Evolutionary conservation across 805 yeast species (phyloP).

Genomic region (Lachancea cidri): DNA sequence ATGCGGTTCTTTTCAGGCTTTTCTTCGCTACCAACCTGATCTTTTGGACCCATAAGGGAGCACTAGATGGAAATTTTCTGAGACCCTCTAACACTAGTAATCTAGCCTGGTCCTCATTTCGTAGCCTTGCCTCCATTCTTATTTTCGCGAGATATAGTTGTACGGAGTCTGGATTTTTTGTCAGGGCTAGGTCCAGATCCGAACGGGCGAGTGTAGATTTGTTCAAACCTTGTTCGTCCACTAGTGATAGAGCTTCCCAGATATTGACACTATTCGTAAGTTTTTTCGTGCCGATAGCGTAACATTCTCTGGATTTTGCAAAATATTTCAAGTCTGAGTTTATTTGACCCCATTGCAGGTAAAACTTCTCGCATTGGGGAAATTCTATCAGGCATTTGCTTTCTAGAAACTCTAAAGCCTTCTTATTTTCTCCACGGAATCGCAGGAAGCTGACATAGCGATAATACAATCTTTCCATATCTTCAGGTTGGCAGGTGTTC

Average conservation of each 20-base stretch:
- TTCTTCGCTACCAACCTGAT: conserved; percentile 41
- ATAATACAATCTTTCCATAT: conserved; percentile 49
- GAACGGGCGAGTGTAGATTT: conserved; percentile 61
- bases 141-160: conserved; percentile 55
- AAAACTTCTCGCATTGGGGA: conserved; percentile 48
- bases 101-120: conserved; percentile 48
- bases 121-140: conserved; percentile 47
- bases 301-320: conserved; percentile 43
- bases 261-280: conserved; percentile 42
- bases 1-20: conserved; percentile 50
- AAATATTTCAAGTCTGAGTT: conserved; percentile 30
- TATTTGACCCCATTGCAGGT: conserved; percentile 61
- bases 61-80: conserved; percentile 50
- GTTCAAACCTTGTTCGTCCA: conserved; percentile 41
- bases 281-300: conserved; percentile 43
- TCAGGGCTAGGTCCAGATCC: conserved; percentile 58
- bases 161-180: conserved; percentile 45
- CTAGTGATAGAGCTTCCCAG: conserved; percentile 50
- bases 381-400: conserved; percentile 42
- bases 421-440: conserved; percentile 30
- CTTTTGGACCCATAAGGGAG: conserved; percentile 62
- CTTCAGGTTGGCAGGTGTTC: conserved; percentile 25
- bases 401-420: conserved; percentile 39
- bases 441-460: conserved; percentile 53
- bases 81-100: conserved; percentile 54